phyloP scores from a whole-genome alignment of 2,329 filamentous ascomycete genomes.

The Grosmannia clavigera region DNA sequence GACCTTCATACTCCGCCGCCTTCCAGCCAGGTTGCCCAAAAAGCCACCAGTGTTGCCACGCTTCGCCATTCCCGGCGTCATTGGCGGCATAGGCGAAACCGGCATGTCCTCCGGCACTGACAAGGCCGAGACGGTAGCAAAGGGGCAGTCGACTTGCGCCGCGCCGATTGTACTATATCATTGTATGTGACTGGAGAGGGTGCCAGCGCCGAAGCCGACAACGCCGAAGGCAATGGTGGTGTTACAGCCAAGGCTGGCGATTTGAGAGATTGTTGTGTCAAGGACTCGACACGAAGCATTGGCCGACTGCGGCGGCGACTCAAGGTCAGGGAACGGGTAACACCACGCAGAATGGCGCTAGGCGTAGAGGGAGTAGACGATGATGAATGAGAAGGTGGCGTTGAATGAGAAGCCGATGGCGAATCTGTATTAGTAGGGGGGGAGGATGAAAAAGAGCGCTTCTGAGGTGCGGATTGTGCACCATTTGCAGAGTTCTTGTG shows the following conservation, averaged over 20 bases:
- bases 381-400: background rate
- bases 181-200: constrained; percentile 26
- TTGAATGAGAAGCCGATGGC: background rate
- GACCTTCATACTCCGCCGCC: constrained; percentile 14
- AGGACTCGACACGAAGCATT: constrained; percentile 22
- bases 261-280: background rate
- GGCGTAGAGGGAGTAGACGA: constrained; percentile 15
- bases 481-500: constrained; percentile 11
- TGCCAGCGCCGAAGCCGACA: background rate
- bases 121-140: background rate
- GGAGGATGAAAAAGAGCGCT: constrained; percentile 7
- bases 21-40: constrained; percentile 15
- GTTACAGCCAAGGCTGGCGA: background rate
- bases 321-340: constrained; percentile 38
- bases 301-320: constrained; percentile 43
- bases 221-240: background rate
- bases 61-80: background rate
- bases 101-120: background rate
- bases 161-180: constrained; percentile 26
- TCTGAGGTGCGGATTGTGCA: constrained; percentile 15
- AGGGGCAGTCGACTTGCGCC: constrained; percentile 9
- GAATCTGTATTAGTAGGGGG: background rate
- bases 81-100: background rate
- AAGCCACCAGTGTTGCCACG: constrained; percentile 12
- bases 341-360: constrained; percentile 34